Evolutionary conservation across 1,284 basidiomycete genomes (phyloP).

Genomic region (Ganoderma lucidum): DNA sequence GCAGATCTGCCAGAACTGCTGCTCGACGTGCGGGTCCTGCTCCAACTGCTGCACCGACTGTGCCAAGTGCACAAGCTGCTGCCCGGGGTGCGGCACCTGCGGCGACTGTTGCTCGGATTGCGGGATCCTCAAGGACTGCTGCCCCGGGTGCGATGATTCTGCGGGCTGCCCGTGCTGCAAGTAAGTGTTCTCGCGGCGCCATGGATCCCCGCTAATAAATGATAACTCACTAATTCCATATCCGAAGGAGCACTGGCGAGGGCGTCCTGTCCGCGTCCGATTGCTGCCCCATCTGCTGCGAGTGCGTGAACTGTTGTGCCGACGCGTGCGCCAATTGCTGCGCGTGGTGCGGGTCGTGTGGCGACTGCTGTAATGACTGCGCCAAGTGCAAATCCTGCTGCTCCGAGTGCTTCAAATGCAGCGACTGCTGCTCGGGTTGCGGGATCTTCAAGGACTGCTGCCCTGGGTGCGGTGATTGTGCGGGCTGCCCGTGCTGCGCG

Average conservation of each 20-base stretch:
- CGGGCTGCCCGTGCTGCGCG: neutral
- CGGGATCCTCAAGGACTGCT: neutral
- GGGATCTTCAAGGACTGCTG: neutral
- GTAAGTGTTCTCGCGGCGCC: neutral
- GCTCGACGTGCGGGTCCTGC: neutral
- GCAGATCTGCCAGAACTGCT: slow-evolving; percentile 2
- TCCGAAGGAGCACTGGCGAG: neutral
- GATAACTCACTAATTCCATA: neutral
- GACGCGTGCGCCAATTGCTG: neutral
- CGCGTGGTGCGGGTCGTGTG: neutral
- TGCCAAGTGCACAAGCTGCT: neutral
- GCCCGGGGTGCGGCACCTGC: neutral
- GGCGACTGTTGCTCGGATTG: neutral
- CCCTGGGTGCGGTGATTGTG: neutral
- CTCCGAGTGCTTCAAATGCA: neutral
- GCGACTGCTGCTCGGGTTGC: neutral
- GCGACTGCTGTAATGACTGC: neutral
- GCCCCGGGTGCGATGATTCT: neutral
- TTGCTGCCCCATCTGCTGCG: neutral
- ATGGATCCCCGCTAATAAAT: neutral
- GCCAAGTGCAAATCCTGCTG: neutral
- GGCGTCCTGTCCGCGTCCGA: neutral
- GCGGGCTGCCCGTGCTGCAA: neutral
- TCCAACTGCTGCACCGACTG: neutral
- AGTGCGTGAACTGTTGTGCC: neutral